phyloP scores from a whole-genome alignment of 306 rosid genomes.

The Gleditsia sinensis region DNA sequence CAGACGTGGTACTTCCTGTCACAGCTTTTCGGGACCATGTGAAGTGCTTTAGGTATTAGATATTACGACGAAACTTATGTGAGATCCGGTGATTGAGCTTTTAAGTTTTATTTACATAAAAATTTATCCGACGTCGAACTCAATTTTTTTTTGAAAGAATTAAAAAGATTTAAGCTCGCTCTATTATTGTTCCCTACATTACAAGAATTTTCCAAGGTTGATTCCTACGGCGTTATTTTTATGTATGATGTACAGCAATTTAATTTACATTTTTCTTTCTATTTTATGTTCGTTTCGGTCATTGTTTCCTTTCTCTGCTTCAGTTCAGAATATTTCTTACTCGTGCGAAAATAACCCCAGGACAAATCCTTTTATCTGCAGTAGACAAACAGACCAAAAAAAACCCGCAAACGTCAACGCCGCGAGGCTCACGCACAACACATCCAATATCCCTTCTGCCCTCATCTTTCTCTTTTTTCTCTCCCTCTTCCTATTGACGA shows the following conservation, averaged over 20 bases:
- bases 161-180: too few relatives aligned
- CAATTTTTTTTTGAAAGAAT: too few relatives aligned
- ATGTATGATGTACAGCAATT: too few relatives aligned
- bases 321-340: neutral
- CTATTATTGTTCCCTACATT: too few relatives aligned
- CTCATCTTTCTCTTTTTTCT: constrained; percentile 53
- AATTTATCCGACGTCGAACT: neutral
- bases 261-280: too few relatives aligned
- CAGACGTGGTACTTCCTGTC: neutral
- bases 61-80: too few relatives aligned
- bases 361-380: constrained; percentile 17
- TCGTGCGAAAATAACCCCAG: too few relatives aligned
- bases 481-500: constrained; percentile 43
- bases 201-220: too few relatives aligned
- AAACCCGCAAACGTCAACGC: constrained; percentile 30
- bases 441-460: constrained; percentile 63
- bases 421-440: constrained; percentile 50
- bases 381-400: constrained; percentile 31
- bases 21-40: neutral
- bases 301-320: neutral
- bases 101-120: neutral
- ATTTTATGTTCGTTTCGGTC: neutral
- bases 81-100: too few relatives aligned
- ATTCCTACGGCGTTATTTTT: too few relatives aligned
- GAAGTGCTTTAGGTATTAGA: neutral